These are phyloP conservation scores for Neurospora sp. DNA, from an alignment of 495 filamentous ascomycete genomes.

Conservation along the genomic window DNA sequence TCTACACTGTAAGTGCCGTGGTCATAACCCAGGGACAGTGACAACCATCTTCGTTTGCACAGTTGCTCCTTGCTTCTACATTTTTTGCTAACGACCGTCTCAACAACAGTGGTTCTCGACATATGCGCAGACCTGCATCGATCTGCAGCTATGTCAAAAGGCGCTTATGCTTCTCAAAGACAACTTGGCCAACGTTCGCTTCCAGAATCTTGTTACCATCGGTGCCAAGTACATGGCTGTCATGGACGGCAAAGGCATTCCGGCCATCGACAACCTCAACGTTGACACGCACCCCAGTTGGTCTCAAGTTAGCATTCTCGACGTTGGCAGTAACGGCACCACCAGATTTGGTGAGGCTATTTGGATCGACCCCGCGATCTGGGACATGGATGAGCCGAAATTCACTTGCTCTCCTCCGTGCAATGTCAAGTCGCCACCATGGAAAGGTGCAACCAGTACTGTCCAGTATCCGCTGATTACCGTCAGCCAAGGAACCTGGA, in stretches of 20 bases:
- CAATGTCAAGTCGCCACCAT: constrained; percentile 16
- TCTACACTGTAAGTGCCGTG: constrained; percentile 7
- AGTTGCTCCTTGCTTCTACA: no score
- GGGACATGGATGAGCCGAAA: constrained; percentile 13
- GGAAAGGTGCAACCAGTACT: constrained; percentile 13
- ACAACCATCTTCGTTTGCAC: no score
- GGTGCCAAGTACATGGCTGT: constrained; percentile 1
- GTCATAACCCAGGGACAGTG: no score
- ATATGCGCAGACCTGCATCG: constrained; percentile 64
- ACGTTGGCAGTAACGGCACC: constrained; percentile 12
- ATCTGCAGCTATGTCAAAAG: constrained; percentile 62
- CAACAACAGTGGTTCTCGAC: constrained; percentile 45
- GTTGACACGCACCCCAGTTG: constrained; percentile 15
- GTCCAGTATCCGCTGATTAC: constrained; percentile 19
- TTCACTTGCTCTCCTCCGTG: constrained; percentile 18
- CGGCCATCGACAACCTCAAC: constrained; percentile 15
- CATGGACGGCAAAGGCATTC: constrained; percentile 16
- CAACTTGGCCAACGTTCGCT: constrained; percentile 43
- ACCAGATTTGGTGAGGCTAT: constrained; percentile 8
- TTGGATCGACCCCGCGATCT: constrained; percentile 15
- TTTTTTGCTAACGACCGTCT: no score
- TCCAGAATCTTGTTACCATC: constrained; percentile 10
- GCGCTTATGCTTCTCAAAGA: constrained; percentile 72
- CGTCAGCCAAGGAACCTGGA: constrained; percentile 15
- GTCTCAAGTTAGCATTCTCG: constrained; percentile 17